Evolutionary conservation across 495 filamentous ascomycete species (phyloP).

Genomic region (Xylaria cubensis): DNA sequence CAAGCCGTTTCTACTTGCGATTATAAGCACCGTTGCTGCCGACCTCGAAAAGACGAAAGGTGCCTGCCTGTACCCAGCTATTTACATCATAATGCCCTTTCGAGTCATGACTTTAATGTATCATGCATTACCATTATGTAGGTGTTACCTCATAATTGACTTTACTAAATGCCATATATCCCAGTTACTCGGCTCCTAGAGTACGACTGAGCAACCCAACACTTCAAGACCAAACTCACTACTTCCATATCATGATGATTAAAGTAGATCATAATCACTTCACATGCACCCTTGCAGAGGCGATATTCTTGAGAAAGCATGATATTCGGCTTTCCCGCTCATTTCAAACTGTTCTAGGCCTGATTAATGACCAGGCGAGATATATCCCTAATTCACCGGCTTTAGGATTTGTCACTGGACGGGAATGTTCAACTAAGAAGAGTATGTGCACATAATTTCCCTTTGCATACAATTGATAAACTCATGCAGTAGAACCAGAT

Average conservation of each 20-base stretch:
- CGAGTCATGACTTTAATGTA: slow-evolving; percentile 12
- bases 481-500: no score
- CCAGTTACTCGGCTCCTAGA: background rate
- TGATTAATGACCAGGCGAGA: slow-evolving; percentile 53
- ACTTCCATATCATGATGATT: slow-evolving; percentile 19
- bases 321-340: slow-evolving; percentile 34
- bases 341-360: slow-evolving; percentile 52
- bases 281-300: slow-evolving; percentile 59
- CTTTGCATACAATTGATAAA: no score
- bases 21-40: background rate
- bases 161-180: background rate
- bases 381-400: background rate
- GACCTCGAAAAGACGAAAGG: background rate
- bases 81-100: no score
- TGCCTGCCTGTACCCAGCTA: background rate
- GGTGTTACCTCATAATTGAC: background rate
- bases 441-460: no score
- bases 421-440: no score
- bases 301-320: slow-evolving; percentile 36
- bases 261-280: slow-evolving; percentile 49
- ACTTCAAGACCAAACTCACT: background rate
- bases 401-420: no score
- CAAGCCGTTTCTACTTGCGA: background rate
- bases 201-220: background rate
- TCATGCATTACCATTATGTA: background rate